These are phyloP conservation scores for Abortiporus biennis DNA, from an alignment of 1,284 basidiomycete species.

Conservation along the genomic window DNA sequence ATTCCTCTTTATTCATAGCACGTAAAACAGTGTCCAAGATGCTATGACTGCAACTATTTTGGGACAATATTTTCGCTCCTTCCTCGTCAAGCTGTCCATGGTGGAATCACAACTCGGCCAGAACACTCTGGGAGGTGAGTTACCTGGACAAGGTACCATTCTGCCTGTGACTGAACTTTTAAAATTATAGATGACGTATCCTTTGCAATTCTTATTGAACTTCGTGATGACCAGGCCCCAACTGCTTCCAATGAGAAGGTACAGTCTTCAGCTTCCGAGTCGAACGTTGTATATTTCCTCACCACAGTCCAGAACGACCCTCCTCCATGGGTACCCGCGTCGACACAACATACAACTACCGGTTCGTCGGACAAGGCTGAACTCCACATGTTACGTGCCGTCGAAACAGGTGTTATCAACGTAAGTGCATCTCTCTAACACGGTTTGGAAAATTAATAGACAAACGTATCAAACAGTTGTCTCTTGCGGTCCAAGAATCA, in stretches of 20 bases:
- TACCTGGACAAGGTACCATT: constrained; percentile 1
- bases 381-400: constrained; percentile 65
- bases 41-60: constrained; percentile 62
- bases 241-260: constrained; percentile 45
- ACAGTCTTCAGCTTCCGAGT: constrained; percentile 2
- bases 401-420: constrained; percentile 84
- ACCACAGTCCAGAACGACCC: constrained; percentile 36
- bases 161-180: background rate
- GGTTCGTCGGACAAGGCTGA: constrained; percentile 54
- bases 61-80: constrained; percentile 77
- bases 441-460: too few species aligned
- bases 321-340: constrained; percentile 73
- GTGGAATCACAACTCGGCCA: constrained; percentile 73
- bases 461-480: too few species aligned
- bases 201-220: constrained; percentile 80
- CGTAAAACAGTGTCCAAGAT: constrained; percentile 49
- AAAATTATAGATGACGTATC: constrained; percentile 59
- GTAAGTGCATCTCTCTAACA: constrained; percentile 35
- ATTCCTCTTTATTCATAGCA: too few species aligned
- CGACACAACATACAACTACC: constrained; percentile 55
- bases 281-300: background rate
- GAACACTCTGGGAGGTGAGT: constrained; percentile 43
- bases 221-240: constrained; percentile 65
- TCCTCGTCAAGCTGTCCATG: constrained; percentile 80
- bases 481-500: constrained; percentile 75